Evolutionary conservation across 2,329 filamentous ascomycete genomes (phyloP).

Genomic region (Cercospora zeae-maydis): DNA sequence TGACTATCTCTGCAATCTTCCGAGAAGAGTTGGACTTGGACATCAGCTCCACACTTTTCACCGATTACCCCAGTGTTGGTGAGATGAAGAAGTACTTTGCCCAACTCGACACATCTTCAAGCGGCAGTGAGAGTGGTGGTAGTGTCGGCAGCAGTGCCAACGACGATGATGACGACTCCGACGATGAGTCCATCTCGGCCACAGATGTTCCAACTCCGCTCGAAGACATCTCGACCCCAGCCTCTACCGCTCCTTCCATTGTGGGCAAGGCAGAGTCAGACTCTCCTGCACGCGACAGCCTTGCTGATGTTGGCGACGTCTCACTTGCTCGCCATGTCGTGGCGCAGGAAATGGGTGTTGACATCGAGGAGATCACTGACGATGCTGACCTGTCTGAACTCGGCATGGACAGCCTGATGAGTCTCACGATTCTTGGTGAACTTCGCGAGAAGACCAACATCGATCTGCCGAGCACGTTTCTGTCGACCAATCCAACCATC

Average conservation of each 20-base stretch:
- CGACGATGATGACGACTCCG: constrained; percentile 35
- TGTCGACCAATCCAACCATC: constrained; percentile 60
- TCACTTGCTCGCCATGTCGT: constrained; percentile 50
- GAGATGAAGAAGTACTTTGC: constrained; percentile 58
- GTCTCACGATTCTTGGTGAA: constrained; percentile 49
- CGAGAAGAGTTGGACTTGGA: constrained; percentile 60
- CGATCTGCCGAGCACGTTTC: constrained; percentile 52
- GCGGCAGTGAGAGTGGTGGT: constrained; percentile 26
- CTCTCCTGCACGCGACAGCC: constrained; percentile 34
- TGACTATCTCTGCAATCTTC: constrained; percentile 60
- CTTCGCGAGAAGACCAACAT: constrained; percentile 51
- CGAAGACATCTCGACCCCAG: constrained; percentile 45
- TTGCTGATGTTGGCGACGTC: constrained; percentile 39
- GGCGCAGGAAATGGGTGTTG: constrained; percentile 62
- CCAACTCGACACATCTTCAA: constrained; percentile 39
- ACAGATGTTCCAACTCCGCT: constrained; percentile 45
- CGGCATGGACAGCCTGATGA: constrained; percentile 55
- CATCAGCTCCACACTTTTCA: constrained; percentile 57
- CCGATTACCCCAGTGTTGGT: constrained; percentile 57
- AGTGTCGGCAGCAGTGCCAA: constrained; percentile 35
- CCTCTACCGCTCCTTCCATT: constrained; percentile 46
- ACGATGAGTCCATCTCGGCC: constrained; percentile 42
- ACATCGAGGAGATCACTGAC: constrained; percentile 53
- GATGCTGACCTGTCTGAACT: constrained; percentile 59
- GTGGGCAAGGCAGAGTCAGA: constrained; percentile 41